phyloP scores from a whole-genome alignment of 495 filamentous ascomycete species.

The Tuber microsphaerosporum region DNA sequence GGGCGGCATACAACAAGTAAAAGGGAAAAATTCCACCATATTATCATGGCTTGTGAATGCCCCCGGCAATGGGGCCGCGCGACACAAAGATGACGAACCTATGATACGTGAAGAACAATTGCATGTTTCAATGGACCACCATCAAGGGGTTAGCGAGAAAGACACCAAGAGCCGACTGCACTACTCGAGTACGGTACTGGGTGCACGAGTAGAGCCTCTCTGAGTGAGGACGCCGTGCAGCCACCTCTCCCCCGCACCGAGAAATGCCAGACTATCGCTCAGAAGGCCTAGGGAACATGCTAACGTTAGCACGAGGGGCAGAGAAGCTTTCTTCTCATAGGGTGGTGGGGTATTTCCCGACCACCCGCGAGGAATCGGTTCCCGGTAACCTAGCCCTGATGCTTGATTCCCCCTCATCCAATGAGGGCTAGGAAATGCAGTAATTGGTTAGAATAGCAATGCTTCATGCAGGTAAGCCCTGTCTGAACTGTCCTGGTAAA shows the following conservation, averaged over 20 bases:
- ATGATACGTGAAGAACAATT: background rate
- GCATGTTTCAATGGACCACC: background rate
- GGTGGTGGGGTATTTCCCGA: background rate
- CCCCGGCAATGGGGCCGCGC: background rate
- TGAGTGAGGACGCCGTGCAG: background rate
- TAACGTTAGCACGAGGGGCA: background rate
- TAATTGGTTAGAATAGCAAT: background rate
- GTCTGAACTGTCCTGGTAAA: background rate
- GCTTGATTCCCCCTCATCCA: background rate
- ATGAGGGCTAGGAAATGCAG: background rate
- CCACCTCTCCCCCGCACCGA: background rate
- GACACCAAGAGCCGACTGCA: background rate
- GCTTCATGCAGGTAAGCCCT: background rate
- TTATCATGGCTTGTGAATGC: background rate
- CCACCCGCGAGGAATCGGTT: background rate
- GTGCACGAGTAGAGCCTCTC: too few species aligned
- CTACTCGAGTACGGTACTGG: too few species aligned
- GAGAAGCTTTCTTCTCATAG: background rate
- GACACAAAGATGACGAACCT: background rate
- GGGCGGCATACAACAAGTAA: background rate
- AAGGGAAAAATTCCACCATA: background rate
- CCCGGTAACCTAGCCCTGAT: background rate
- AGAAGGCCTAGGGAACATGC: background rate
- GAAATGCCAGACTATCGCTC: background rate
- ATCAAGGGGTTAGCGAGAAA: background rate